phyloP scores from a whole-genome alignment of 2,329 filamentous ascomycete genomes.

The Sarocladium kiliense region DNA sequence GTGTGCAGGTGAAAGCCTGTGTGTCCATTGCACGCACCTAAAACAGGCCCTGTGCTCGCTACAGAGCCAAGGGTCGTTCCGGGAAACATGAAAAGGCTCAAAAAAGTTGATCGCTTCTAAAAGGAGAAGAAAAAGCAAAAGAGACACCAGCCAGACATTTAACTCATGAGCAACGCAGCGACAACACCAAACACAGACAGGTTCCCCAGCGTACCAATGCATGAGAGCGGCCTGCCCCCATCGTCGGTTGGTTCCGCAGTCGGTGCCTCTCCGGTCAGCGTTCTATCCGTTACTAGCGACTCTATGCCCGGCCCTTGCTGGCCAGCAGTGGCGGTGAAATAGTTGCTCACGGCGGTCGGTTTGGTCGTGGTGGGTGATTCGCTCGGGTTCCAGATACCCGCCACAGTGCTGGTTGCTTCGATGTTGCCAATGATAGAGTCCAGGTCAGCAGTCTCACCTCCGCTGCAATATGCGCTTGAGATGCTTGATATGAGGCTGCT shows the following conservation, averaged over 20 bases:
- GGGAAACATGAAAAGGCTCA: no score
- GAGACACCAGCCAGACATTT: no score
- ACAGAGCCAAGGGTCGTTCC: no score
- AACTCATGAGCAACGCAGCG: neutral
- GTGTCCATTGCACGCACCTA: no score
- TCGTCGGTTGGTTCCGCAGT: neutral
- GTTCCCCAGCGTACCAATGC: neutral
- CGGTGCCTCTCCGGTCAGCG: neutral
- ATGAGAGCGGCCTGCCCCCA: neutral
- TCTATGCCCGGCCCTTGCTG: neutral
- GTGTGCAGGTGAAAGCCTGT: no score
- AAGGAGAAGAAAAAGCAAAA: no score
- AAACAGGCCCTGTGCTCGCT: no score
- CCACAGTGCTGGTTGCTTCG: neutral
- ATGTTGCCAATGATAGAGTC: neutral
- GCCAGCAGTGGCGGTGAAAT: constrained; percentile 1
- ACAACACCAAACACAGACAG: neutral
- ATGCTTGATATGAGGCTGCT: neutral
- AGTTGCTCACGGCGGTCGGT: constrained; percentile 1
- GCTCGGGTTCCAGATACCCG: neutral
- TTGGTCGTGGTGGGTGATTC: neutral
- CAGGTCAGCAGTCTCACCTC: neutral
- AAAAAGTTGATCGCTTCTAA: no score
- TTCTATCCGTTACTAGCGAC: neutral
- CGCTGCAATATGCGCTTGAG: neutral